Evolutionary conservation across 495 filamentous ascomycete species (phyloP).

Genomic region (Podospora tetraspora): DNA sequence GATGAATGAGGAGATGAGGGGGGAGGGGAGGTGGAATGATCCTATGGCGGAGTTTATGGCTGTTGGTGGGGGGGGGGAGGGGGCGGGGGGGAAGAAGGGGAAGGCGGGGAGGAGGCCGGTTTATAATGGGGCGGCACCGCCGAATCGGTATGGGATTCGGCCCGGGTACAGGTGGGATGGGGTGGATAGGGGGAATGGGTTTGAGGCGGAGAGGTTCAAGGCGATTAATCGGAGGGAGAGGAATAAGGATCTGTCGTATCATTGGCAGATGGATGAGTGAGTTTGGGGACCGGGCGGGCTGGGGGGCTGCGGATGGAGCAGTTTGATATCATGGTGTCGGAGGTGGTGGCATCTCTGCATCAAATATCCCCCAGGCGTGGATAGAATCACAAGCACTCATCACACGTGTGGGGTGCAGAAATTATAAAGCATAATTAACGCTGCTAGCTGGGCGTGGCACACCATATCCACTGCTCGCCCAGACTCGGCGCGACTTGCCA

Average conservation of each 20-base stretch:
- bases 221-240: conserved; percentile 70
- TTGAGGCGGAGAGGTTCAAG: conserved; percentile 91
- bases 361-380: background rate
- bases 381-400: background rate
- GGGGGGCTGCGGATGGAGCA: too few species aligned
- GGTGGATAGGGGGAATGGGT: conserved; percentile 89
- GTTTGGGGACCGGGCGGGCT: background rate
- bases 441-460: background rate
- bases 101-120: conserved; percentile 52
- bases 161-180: conserved; percentile 97
- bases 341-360: too few species aligned
- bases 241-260: conserved; percentile 74
- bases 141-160: conserved; percentile 91
- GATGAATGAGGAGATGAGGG: conserved; percentile 77
- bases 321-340: background rate
- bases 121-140: conserved; percentile 72
- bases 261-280: conserved; percentile 92
- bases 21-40: conserved; percentile 80
- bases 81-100: conserved; percentile 17
- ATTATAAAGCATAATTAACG: background rate
- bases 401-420: background rate
- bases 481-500: background rate
- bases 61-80: conserved; percentile 15
- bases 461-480: background rate
- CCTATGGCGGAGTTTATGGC: conserved; percentile 73